phyloP scores from a whole-genome alignment of 805 yeast species.

The Blastobotrys americana region DNA sequence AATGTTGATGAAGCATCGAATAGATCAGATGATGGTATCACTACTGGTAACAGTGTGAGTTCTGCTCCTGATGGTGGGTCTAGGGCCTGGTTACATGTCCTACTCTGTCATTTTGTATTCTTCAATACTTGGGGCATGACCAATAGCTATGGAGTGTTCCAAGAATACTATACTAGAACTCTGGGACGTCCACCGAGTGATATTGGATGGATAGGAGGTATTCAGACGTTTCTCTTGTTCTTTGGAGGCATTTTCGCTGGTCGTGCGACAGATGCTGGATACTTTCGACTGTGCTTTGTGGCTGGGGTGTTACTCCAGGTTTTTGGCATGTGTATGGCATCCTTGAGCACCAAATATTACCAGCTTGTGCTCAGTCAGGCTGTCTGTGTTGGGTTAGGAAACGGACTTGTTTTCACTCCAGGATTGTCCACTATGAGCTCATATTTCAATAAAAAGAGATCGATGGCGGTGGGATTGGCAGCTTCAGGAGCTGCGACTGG shows the following conservation, averaged over 20 bases:
- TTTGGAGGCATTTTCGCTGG: not conserved
- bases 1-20: too few relatives aligned
- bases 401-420: conserved; percentile 36
- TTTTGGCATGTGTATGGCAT: conserved; percentile 20
- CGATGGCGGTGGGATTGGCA: conserved; percentile 37
- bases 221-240: not conserved
- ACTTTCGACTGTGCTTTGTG: not conserved
- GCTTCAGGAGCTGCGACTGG: conserved; percentile 45
- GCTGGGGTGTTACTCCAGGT: conserved; percentile 16
- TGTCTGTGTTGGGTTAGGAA: conserved; percentile 38
- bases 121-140: not conserved
- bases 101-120: not conserved
- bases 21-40: too few relatives aligned
- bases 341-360: conserved; percentile 32
- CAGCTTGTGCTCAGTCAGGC: conserved; percentile 47
- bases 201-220: not conserved
- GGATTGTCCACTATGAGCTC: conserved; percentile 37
- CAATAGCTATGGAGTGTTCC: not conserved
- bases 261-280: not conserved
- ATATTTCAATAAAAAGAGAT: conserved; percentile 37
- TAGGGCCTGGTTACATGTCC: not conserved
- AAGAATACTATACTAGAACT: not conserved
- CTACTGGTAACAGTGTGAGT: too few relatives aligned
- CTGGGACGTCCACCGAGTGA: not conserved
- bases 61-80: not conserved